These are phyloP conservation scores for Leccinum sublutescens DNA, from an alignment of 768 basidiomycete genomes.

Conservation along the genomic window DNA sequence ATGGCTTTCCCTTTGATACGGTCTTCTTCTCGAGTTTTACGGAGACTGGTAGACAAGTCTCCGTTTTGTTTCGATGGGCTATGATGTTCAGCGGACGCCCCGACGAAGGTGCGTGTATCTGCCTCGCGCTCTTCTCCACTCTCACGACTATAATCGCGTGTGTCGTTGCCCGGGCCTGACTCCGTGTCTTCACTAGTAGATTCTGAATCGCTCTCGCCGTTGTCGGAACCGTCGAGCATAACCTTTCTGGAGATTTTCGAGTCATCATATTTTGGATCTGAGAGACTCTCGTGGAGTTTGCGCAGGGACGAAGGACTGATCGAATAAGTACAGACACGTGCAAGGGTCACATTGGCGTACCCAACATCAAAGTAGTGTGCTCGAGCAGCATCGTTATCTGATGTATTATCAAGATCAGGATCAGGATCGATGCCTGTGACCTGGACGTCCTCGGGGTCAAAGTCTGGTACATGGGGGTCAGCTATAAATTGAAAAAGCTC, in stretches of 20 bases:
- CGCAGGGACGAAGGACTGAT: slow-evolving; percentile 68
- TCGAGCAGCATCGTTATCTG: slow-evolving; percentile 41
- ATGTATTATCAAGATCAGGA: slow-evolving; percentile 30
- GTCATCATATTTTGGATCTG: slow-evolving; percentile 80
- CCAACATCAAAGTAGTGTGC: slow-evolving; percentile 88
- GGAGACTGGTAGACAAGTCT: slow-evolving; percentile 53
- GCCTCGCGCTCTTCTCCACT: slow-evolving; percentile 11
- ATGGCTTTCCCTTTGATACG: slow-evolving; percentile 82
- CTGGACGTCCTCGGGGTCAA: slow-evolving; percentile 70
- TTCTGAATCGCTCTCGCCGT: slow-evolving; percentile 5
- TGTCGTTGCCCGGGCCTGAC: slow-evolving; percentile 14
- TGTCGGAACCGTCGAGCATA: slow-evolving; percentile 40
- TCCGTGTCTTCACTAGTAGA: slow-evolving; percentile 15
- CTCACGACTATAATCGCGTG: slow-evolving; percentile 13
- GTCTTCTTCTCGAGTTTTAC: slow-evolving; percentile 65
- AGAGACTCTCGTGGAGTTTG: slow-evolving; percentile 58
- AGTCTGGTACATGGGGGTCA: slow-evolving; percentile 42
- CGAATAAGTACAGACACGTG: slow-evolving; percentile 5
- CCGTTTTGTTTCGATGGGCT: slow-evolving; percentile 19
- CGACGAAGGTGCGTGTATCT: slow-evolving; percentile 7
- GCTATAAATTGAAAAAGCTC: slow-evolving; percentile 4
- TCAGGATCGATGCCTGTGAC: slow-evolving; percentile 43
- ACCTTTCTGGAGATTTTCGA: slow-evolving; percentile 60
- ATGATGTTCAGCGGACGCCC: slow-evolving; percentile 14
- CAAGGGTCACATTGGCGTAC: slow-evolving; percentile 41